A percentile compares a stretch with the other conserved stretches of the same genome.
phyloP scores from a whole-genome alignment of 306 rosid genomes.

The Prunus davidiana region DNA sequence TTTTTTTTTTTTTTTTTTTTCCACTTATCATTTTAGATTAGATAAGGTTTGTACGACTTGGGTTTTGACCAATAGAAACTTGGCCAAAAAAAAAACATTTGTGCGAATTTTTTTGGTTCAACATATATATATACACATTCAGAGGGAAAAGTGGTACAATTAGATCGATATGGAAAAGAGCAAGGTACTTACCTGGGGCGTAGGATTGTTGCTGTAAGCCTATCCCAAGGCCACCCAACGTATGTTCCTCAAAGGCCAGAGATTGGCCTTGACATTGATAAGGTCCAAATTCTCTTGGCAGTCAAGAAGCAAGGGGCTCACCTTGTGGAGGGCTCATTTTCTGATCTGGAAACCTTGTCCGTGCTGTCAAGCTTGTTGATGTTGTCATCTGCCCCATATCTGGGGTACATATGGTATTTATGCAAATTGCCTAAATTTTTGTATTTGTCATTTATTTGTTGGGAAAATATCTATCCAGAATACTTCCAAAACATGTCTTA shows the following conservation, averaged over 20 bases:
- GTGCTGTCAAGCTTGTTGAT: constrained; percentile 17
- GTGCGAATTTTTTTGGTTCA: too few species aligned
- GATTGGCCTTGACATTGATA: background rate
- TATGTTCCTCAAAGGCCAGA: constrained; percentile 23
- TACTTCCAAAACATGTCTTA: too few species aligned
- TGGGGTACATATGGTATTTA: background rate
- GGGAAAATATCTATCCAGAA: too few species aligned
- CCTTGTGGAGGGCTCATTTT: constrained; percentile 1
- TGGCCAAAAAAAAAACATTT: too few species aligned
- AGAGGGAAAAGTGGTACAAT: too few species aligned
- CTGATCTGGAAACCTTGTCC: constrained; percentile 14
- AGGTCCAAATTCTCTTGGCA: background rate
- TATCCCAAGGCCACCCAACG: constrained; percentile 16
- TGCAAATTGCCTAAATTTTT: too few species aligned
- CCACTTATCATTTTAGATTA: too few species aligned
- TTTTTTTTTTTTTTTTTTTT: too few species aligned
- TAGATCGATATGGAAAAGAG: background rate
- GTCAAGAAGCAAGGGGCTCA: constrained; percentile 1
- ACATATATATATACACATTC: too few species aligned
- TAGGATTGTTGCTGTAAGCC: constrained; percentile 15
- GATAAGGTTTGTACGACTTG: too few species aligned
- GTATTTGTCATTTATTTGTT: too few species aligned
- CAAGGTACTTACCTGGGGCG: constrained; percentile 23
- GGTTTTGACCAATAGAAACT: too few species aligned
- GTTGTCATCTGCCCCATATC: constrained; percentile 21